Evolutionary conservation across 2,329 filamentous ascomycete genomes (phyloP).

Genomic region (Golovinomyces cichoracearum): DNA sequence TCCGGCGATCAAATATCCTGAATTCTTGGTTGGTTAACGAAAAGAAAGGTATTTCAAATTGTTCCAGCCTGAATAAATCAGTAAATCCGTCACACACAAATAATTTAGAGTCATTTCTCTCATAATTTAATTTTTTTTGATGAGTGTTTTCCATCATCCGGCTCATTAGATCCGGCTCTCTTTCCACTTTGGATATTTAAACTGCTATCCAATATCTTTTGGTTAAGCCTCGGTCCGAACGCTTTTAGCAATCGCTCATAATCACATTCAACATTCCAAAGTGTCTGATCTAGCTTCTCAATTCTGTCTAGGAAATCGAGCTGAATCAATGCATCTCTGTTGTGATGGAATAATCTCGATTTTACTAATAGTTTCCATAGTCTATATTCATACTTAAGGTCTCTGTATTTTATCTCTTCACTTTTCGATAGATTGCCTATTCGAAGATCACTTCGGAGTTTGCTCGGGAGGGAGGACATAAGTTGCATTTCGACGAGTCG

Average conservation of each 20-base stretch:
- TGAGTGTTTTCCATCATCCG: conserved; percentile 5
- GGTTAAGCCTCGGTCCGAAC: conserved; percentile 5
- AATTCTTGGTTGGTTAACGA: too few species aligned
- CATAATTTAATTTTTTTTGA: conserved; percentile 10
- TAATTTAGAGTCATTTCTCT: background rate
- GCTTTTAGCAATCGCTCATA: conserved; percentile 36
- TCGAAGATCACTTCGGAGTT: conserved; percentile 27
- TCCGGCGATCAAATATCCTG: too few species aligned
- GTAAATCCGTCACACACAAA: too few species aligned
- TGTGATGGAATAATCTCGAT: conserved; percentile 49
- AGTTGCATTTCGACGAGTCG: conserved; percentile 53
- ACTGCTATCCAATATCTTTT: background rate
- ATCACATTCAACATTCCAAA: conserved; percentile 42
- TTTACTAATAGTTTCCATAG: conserved; percentile 57
- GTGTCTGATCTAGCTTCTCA: conserved; percentile 43
- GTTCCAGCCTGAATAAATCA: too few species aligned
- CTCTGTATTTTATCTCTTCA: conserved; percentile 19
- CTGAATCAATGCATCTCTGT: conserved; percentile 43
- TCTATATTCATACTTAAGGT: conserved; percentile 35
- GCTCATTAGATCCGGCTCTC: conserved; percentile 6
- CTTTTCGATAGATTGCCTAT: conserved; percentile 16
- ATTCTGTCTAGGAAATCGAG: conserved; percentile 41
- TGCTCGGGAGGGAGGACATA: conserved; percentile 30
- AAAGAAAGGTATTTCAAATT: too few species aligned
- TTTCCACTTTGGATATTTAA: conserved; percentile 6